Conservation (phyloP, 768 basidiomycete species). For the Naematelia aurantialba region DNA sequence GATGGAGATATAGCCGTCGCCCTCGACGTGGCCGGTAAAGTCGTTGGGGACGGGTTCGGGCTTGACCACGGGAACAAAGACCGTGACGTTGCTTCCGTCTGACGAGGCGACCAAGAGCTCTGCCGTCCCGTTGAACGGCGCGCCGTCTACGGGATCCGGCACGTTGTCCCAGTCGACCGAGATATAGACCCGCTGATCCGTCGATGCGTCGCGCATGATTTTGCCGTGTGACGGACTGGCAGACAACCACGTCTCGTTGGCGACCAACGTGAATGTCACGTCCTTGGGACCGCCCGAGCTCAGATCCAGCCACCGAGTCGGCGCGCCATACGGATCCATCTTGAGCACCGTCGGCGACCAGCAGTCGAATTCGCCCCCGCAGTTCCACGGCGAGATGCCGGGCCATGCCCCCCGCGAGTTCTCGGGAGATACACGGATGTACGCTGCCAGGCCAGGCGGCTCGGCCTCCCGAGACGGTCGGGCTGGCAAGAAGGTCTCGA, state of each 20-base stretch:
- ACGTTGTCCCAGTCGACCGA: constrained; percentile 61
- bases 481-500: constrained; percentile 57
- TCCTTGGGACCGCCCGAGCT: constrained; percentile 60
- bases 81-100: constrained; percentile 34
- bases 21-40: constrained; percentile 60
- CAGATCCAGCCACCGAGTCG: constrained; percentile 61
- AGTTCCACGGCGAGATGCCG: constrained; percentile 64
- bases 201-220: constrained; percentile 51
- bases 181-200: constrained; percentile 59
- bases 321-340: constrained; percentile 60
- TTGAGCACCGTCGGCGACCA: constrained; percentile 52
- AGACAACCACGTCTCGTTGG: constrained; percentile 59
- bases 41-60: constrained; percentile 16
- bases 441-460: constrained; percentile 54
- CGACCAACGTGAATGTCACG: constrained; percentile 58
- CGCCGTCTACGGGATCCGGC: constrained; percentile 14
- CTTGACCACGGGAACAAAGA: constrained; percentile 25
- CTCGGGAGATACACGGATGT: constrained; percentile 64
- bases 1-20: constrained; percentile 62
- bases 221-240: constrained; percentile 56
- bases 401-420: constrained; percentile 65
- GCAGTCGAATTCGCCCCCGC: constrained; percentile 50
- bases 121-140: constrained; percentile 8
- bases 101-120: constrained; percentile 13
- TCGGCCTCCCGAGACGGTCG: constrained; percentile 55